These are phyloP conservation scores for Cucurbita moschata DNA, from an alignment of 306 rosid species.

Conservation along the genomic window DNA sequence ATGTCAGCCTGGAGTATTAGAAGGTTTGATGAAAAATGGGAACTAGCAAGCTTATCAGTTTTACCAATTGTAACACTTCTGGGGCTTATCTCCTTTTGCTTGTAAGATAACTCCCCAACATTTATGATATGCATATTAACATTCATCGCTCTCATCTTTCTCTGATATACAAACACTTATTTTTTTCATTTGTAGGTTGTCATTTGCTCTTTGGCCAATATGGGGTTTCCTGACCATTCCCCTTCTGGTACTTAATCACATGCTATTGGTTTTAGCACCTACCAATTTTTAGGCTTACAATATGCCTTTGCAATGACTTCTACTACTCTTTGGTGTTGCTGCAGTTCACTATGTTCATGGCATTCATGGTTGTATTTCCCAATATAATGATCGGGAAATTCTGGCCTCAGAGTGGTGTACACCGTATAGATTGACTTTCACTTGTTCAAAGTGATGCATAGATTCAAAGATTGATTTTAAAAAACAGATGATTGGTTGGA, in stretches of 20 bases:
- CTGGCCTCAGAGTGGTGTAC: conserved; percentile 45
- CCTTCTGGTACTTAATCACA: conserved; percentile 52
- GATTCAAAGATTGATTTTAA: conserved; percentile 11
- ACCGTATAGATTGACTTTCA: conserved; percentile 71
- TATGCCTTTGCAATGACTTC: conserved; percentile 12
- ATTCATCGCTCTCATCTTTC: conserved; percentile 7
- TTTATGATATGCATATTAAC: background rate
- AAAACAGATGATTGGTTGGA: background rate
- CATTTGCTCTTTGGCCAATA: conserved; percentile 93
- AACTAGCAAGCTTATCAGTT: conserved; percentile 52
- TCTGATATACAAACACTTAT: conserved; percentile 8
- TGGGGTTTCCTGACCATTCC: conserved; percentile 91
- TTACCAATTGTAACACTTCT: conserved; percentile 64
- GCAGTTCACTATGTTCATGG: conserved; percentile 98
- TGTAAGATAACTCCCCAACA: conserved; percentile 39
- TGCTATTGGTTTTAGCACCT: conserved; percentile 2
- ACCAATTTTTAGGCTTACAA: background rate
- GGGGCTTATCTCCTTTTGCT: conserved; percentile 76
- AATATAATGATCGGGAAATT: conserved; percentile 55
- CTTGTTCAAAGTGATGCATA: conserved; percentile 27
- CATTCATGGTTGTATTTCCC: conserved; percentile 82
- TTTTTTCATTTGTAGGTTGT: conserved; percentile 31
- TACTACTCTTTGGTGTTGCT: conserved; percentile 16
- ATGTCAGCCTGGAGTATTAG: conserved; percentile 56
- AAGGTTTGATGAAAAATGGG: conserved; percentile 87